These are phyloP conservation scores for Fraxinus sp. DNA, from an alignment of 305 asterid species.

Conservation along the genomic window DNA sequence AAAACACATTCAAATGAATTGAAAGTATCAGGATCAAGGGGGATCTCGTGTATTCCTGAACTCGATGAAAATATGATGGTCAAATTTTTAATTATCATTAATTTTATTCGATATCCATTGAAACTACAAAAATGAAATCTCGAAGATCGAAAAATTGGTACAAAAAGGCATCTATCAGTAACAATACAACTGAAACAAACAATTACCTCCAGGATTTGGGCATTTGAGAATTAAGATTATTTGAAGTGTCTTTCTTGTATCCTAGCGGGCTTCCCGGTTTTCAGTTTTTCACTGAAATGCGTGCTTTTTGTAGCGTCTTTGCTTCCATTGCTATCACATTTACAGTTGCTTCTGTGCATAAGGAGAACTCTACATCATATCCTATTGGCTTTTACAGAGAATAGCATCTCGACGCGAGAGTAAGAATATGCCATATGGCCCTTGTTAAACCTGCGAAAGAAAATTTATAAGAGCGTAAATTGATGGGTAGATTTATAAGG, in stretches of 20 bases:
- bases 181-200: neutral
- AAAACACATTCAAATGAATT: neutral
- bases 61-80: neutral
- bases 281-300: neutral
- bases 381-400: neutral
- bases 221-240: neutral
- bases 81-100: neutral
- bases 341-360: neutral
- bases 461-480: neutral
- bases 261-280: neutral
- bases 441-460: constrained; percentile 19
- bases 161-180: neutral
- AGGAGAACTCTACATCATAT: neutral
- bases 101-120: neutral
- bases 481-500: neutral
- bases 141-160: neutral
- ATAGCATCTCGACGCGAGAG: constrained; percentile 9
- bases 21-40: neutral
- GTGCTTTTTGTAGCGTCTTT: constrained; percentile 1
- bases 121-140: neutral
- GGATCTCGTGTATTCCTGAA: neutral
- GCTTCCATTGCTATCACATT: neutral
- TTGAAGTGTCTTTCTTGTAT: neutral
- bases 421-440: neutral
- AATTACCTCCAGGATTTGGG: neutral